Percentiles rank a stretch among this genome's conserved stretches.
Conservation (phyloP, 2,329 filamentous ascomycete genomes). For the Aureobasidium sp. region DNA sequence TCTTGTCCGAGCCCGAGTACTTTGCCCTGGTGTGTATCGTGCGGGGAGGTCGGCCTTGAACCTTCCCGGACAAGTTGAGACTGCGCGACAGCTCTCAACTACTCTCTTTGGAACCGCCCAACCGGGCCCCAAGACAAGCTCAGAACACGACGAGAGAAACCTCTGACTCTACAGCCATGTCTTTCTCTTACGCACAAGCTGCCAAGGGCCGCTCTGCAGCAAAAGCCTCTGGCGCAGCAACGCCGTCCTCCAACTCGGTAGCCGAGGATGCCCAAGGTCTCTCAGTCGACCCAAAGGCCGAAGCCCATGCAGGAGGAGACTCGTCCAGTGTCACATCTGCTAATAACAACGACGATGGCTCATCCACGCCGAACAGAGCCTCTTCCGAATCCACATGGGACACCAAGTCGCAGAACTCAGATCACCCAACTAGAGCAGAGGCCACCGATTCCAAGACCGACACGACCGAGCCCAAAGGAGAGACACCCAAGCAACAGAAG, state of each 20-base stretch:
- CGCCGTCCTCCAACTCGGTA: constrained; percentile 34
- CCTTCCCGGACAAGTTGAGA: constrained; percentile 14
- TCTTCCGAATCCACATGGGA: constrained; percentile 61
- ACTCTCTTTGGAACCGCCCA: constrained; percentile 8
- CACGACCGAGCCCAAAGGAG: constrained; percentile 30
- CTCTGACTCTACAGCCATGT: background rate
- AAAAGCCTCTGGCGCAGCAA: constrained; percentile 34
- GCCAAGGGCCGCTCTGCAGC: constrained; percentile 65
- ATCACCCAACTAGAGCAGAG: constrained; percentile 55
- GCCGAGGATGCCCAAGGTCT: constrained; percentile 29
- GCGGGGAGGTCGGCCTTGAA: constrained; percentile 12
- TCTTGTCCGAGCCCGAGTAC: background rate
- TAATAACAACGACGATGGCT: constrained; percentile 53
- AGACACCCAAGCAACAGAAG: constrained; percentile 38
- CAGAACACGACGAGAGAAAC: constrained; percentile 64
- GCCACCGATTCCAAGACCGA: constrained; percentile 54
- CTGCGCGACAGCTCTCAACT: constrained; percentile 11
- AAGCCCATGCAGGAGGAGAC: constrained; percentile 18
- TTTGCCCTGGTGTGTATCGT: constrained; percentile 1
- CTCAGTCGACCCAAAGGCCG: constrained; percentile 23
- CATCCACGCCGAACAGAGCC: constrained; percentile 50
- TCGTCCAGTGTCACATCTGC: constrained; percentile 37
- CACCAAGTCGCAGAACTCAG: constrained; percentile 53
- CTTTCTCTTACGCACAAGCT: constrained; percentile 90
- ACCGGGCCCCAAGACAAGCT: constrained; percentile 59